Percentiles rank a stretch among this genome's conserved stretches.
Conservation (phyloP, 805 yeast genomes). For the Deakozyma indianensis region DNA sequence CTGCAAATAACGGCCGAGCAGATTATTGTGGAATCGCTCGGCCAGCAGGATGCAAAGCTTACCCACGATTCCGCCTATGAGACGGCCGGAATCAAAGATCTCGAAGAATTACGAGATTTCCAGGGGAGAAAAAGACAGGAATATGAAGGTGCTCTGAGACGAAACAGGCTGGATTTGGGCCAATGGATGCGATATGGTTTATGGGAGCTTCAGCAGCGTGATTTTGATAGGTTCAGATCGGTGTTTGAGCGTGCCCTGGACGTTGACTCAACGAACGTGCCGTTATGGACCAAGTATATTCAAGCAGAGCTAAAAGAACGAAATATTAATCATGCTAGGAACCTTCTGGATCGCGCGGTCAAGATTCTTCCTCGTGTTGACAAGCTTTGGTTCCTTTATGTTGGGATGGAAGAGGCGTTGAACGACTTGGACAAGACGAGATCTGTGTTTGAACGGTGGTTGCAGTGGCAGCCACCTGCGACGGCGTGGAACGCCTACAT, state of each 20-base stretch:
- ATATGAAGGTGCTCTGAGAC: conserved; percentile 73
- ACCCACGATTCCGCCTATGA: neutral
- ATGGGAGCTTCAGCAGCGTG: conserved; percentile 74
- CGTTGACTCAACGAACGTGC: conserved; percentile 60
- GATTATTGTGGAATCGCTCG: conserved; percentile 47
- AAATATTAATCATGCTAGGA: conserved; percentile 79
- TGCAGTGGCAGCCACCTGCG: conserved; percentile 52
- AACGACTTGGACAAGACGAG: conserved; percentile 50
- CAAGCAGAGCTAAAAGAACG: conserved; percentile 59
- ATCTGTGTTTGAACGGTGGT: conserved; percentile 63
- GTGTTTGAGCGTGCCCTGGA: conserved; percentile 77
- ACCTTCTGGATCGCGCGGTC: conserved; percentile 66
- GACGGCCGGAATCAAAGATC: conserved; percentile 34
- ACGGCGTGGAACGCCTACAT: conserved; percentile 66
- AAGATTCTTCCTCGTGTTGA: conserved; percentile 62
- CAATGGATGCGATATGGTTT: conserved; percentile 90
- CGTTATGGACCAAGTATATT: conserved; percentile 75
- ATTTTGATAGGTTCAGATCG: conserved; percentile 67
- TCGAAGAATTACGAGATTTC: conserved; percentile 64
- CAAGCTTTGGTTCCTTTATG: conserved; percentile 76
- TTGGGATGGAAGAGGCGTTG: conserved; percentile 68
- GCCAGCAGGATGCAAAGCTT: conserved; percentile 24
- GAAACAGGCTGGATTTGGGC: conserved; percentile 66
- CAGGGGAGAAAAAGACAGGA: conserved; percentile 70
- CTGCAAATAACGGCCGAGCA: conserved; percentile 51